These are phyloP conservation scores for Asclepias syriaca DNA, from an alignment of 257 asterid genomes.

Conservation along the genomic window DNA sequence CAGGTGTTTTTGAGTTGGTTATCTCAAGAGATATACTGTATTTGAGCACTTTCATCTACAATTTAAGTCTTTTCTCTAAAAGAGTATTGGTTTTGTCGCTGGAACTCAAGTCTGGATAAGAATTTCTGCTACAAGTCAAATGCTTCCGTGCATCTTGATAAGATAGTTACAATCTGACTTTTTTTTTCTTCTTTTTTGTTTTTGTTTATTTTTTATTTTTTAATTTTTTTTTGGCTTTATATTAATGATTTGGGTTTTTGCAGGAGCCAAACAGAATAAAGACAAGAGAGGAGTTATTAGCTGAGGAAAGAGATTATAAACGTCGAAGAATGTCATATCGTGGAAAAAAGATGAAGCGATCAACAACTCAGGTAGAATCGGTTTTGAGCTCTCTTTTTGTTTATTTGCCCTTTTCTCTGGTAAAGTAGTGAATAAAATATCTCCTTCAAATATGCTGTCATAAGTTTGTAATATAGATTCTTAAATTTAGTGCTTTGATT, in stretches of 20 bases:
- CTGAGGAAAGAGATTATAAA: slow-evolving; percentile 98
- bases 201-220: no score
- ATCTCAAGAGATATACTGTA: background rate
- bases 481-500: background rate
- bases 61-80: background rate
- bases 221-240: background rate
- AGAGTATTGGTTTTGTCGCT: background rate
- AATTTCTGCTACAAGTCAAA: background rate
- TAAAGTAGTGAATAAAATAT: background rate
- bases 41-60: background rate
- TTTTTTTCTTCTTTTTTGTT: no score
- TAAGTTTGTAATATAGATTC: background rate
- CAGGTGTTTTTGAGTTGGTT: background rate
- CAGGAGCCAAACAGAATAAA: slow-evolving; percentile 58
- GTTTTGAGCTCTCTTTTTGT: background rate
- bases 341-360: slow-evolving; percentile 79
- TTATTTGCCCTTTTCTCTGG: background rate
- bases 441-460: background rate
- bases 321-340: slow-evolving; percentile 96
- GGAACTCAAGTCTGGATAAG: background rate
- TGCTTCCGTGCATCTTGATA: background rate
- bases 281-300: slow-evolving; percentile 85
- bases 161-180: background rate
- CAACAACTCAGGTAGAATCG: slow-evolving; percentile 50
- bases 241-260: slow-evolving; percentile 13